Base-by-base conservation (phyloP, 345 rosid genomes). In the Alliaria petiolata region DNA sequence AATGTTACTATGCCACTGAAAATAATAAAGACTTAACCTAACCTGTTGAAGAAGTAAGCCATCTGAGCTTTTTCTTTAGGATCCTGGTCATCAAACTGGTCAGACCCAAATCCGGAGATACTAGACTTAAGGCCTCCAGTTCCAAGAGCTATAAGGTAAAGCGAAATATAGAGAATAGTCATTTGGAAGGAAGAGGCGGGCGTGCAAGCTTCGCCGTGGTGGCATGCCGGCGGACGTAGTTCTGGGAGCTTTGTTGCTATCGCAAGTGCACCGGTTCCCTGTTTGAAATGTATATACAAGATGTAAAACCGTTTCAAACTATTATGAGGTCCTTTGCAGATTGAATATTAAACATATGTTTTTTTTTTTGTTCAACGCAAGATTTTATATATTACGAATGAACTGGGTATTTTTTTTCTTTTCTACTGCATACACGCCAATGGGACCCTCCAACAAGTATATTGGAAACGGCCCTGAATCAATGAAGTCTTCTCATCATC, bases 61-160 rank as follows among this genome's bases (percentile, higher is more conserved):
- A 84, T 86, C 4, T 82, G 89, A n/a, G 75, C 66, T 65, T 82
- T 83, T 65, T 86, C 91, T 19, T 77, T 76, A 33, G 78, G 73
- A 54, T 88, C 85, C 10, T 84, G 79, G 45, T 83, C 89, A 51
- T 88, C 93, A 67, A 86, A 86, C 38, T 88, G 93, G 77, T 88
- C 85, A 2, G 89, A 83, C 26, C 89, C 95, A 49, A 83, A 86
- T 14, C 86, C 88, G 0, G 89, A 86, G 17, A 88, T 84, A 39
- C 95, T 84, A n/a, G 95, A 84, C 78, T 88, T 83, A n/a, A 88
- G 78, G 6, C 95, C 91, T 52, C 95, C 95, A 0, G 91, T 86
- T 20, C 95, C 95, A 1, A 88, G 76, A 33, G 91, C 87, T 50
- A 79, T 79, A 55, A 82, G 75, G 74, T 86, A 85, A 17, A 88